Conservation (phyloP, 371 early-diverging fungal species). For the Rhizopus microsporus region DNA sequence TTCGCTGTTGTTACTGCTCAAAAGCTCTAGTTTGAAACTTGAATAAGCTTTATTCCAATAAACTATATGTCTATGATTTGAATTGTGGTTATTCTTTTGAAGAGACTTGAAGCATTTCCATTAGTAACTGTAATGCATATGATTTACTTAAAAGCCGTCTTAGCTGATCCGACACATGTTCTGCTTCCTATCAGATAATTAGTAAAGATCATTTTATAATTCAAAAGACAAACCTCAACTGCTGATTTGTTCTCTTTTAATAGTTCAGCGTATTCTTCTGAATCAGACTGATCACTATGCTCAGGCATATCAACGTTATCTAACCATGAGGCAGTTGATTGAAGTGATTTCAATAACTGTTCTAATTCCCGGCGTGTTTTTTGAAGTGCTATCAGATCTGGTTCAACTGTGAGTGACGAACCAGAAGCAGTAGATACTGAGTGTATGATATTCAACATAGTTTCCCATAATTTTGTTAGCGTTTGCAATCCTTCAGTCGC, state of each 20-base stretch:
- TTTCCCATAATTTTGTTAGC: slow-evolving; percentile 39
- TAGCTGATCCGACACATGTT: slow-evolving; percentile 31
- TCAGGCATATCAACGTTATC: slow-evolving; percentile 20
- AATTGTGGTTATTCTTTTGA: slow-evolving; percentile 20
- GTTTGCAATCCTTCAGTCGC: slow-evolving; percentile 32
- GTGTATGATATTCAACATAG: slow-evolving; percentile 35
- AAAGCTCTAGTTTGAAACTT: too few species aligned
- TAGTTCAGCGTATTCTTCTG: slow-evolving; percentile 24
- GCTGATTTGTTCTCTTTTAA: slow-evolving; percentile 2
- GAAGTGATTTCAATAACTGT: slow-evolving; percentile 21
- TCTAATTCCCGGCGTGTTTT: slow-evolving; percentile 38
- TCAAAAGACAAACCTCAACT: slow-evolving; percentile 7
- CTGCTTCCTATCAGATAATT: slow-evolving; percentile 26
- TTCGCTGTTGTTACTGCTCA: too few species aligned
- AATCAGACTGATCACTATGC: slow-evolving; percentile 3
- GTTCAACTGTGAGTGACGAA: slow-evolving; percentile 40
- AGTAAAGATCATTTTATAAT: background rate
- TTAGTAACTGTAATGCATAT: slow-evolving; percentile 46
- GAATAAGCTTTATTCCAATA: too few species aligned
- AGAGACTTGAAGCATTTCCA: slow-evolving; percentile 40
- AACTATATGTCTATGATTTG: too few species aligned
- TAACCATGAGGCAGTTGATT: slow-evolving; percentile 29
- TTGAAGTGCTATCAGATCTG: slow-evolving; percentile 35
- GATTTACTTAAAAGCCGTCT: slow-evolving; percentile 42
- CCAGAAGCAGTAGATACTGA: slow-evolving; percentile 35